Conservation (phyloP, 495 filamentous ascomycete species). For the Aspergillus ostianus region DNA sequence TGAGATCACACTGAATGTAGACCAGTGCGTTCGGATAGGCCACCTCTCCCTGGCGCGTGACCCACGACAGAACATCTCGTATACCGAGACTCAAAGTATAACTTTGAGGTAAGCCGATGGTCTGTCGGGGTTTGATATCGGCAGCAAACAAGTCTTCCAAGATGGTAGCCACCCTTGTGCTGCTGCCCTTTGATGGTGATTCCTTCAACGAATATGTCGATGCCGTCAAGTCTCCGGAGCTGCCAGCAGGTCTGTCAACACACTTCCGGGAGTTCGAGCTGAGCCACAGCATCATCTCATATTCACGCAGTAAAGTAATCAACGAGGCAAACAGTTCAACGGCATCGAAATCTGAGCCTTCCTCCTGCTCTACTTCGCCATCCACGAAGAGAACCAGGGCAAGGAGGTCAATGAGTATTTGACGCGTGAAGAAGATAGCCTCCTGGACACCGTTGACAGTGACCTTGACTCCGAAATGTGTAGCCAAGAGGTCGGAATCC, state of each 20-base stretch:
- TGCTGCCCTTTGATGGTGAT: conserved; percentile 23
- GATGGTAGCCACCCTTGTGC: conserved; percentile 36
- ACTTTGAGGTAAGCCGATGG: conserved; percentile 41
- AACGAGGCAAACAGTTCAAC: conserved; percentile 65
- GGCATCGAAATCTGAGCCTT: conserved; percentile 65
- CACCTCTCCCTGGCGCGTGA: conserved; percentile 44
- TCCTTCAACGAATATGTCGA: conserved; percentile 30
- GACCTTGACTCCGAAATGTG: conserved; percentile 68
- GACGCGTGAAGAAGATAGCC: conserved; percentile 62
- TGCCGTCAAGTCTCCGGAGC: conserved; percentile 21
- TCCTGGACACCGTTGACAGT: conserved; percentile 77
- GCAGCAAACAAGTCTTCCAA: conserved; percentile 51
- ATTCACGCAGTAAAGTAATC: conserved; percentile 64
- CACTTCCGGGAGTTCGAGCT: conserved; percentile 51
- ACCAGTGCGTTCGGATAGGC: conserved; percentile 47
- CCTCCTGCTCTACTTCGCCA: conserved; percentile 67
- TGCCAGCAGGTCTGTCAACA: conserved; percentile 19
- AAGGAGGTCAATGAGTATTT: conserved; percentile 74
- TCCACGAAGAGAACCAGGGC: conserved; percentile 81
- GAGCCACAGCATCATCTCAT: conserved; percentile 81
- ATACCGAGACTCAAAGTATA: conserved; percentile 49
- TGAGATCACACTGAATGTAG: conserved; percentile 66
- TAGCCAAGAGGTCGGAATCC: conserved; percentile 50
- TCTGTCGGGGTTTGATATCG: conserved; percentile 45
- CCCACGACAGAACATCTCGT: conserved; percentile 50